Percentiles rank a stretch among this genome's conserved stretches.
phyloP scores from a whole-genome alignment of 2,329 filamentous ascomycete species.

The Hymenoscyphus salicellus region DNA sequence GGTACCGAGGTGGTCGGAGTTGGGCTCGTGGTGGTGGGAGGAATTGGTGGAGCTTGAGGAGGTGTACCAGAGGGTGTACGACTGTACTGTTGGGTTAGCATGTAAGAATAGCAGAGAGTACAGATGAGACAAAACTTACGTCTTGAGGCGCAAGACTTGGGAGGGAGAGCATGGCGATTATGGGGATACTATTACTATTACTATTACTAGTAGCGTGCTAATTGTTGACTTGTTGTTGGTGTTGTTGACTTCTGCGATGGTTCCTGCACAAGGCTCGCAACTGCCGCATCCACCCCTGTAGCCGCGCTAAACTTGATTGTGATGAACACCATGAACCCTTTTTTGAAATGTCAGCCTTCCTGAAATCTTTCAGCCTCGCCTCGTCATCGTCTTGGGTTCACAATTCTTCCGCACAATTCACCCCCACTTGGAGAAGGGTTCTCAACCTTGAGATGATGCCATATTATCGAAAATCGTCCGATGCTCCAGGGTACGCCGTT shows the following conservation, averaged over 20 bases:
- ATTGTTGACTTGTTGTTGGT: neutral
- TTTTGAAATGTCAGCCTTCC: neutral
- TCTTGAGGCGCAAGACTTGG: conserved; percentile 68
- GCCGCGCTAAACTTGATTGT: neutral
- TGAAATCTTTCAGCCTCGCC: neutral
- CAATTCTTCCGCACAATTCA: neutral
- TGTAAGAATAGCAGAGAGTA: neutral
- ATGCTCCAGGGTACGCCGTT: neutral
- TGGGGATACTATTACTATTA: conserved; percentile 3
- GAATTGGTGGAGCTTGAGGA: conserved; percentile 50
- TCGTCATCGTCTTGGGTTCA: neutral
- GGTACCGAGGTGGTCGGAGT: conserved; percentile 25
- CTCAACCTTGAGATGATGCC: neutral
- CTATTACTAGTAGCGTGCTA: neutral
- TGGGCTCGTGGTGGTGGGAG: conserved; percentile 35
- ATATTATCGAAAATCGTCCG: neutral
- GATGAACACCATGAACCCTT: neutral
- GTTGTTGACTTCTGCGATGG: neutral
- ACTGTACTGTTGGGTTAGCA: conserved; percentile 45
- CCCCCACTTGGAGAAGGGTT: neutral
- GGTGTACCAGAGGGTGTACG: conserved; percentile 71
- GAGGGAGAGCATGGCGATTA: conserved; percentile 51
- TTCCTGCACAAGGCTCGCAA: neutral
- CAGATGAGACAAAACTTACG: conserved; percentile 45
- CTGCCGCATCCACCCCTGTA: neutral